These are phyloP conservation scores for Gliomastix tumulicola DNA, from an alignment of 2,329 filamentous ascomycete genomes.

Conservation along the genomic window DNA sequence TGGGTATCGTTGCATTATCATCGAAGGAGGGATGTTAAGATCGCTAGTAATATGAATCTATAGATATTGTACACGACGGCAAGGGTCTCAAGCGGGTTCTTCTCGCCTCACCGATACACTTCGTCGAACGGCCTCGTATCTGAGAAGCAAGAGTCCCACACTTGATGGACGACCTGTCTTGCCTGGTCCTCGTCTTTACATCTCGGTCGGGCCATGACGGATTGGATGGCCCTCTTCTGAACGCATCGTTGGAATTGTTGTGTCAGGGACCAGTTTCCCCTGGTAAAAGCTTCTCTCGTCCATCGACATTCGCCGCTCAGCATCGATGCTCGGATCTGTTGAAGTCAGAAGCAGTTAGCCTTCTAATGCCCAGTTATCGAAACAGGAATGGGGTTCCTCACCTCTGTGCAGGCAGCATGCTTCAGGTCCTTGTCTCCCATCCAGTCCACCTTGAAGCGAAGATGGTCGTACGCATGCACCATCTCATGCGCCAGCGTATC, in stretches of 20 bases:
- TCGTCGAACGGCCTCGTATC: conserved; percentile 97
- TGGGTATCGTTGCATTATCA: too few relatives aligned
- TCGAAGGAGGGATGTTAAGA: too few relatives aligned
- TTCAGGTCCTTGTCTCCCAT: conserved; percentile 62
- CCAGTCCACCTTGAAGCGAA: conserved; percentile 87
- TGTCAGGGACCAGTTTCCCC: conserved; percentile 81
- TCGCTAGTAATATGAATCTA: too few relatives aligned
- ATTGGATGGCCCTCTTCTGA: conserved; percentile 69
- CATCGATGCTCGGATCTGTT: conserved; percentile 82
- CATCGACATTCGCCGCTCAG: conserved; percentile 92
- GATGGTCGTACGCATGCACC: conserved; percentile 92
- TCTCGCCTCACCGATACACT: conserved; percentile 65
- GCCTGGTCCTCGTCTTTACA: conserved; percentile 86
- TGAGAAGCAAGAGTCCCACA: conserved; percentile 96
- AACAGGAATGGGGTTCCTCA: conserved; percentile 24
- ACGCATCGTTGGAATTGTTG: conserved; percentile 95
- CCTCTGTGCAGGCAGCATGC: conserved; percentile 92
- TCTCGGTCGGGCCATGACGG: conserved; percentile 68
- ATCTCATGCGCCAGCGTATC: conserved; percentile 96
- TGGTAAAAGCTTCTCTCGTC: conserved; percentile 74
- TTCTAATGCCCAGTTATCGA: too few relatives aligned
- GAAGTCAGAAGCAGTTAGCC: not conserved
- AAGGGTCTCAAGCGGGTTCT: not conserved
- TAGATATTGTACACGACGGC: conserved; percentile 12
- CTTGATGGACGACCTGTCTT: conserved; percentile 82